Base-by-base conservation (phyloP, 202 grass and related monocot genomes). In the Carex arenaria region DNA sequence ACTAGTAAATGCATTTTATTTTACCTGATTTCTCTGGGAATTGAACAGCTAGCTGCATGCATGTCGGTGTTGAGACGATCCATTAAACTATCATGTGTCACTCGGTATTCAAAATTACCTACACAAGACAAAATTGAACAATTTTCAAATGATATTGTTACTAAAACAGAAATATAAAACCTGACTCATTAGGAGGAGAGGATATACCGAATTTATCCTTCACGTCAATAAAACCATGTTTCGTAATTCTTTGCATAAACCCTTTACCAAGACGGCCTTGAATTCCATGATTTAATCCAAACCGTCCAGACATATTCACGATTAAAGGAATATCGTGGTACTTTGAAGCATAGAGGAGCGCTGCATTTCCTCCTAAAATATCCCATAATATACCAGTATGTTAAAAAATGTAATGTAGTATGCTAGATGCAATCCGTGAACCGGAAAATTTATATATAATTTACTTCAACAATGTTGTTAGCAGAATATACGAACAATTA, bases 291-390 rank as follows among this genome's bases (percentile, higher is more conserved):
- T 93, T 82, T 63, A 98, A 86, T 62, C 87, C 90, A 90, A 98
- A 95, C 19, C 89, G 87, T 0, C 90, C 90, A 87, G 89, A 98
- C 84, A 94, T 86, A 83, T 98, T 98, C 60, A 95, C 83, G 62
- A 98, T 34, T 45, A 57, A 53, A 0, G 84, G 31, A 31, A 90
- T 85, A 83, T 92, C 89, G 70, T 52, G 61, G 61, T 98, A 89
- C 91, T 76, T 88, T 70, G 92, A 98, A 56, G 92, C 95, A 92
- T 93, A 95, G 10, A 98, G 76, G 67, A 98, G 89, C 17, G 86
- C 95, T 56, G 75, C 95, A 91, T 90, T 88, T 83, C 95, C 92
- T 76, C 95, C 90, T 98, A 76, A 12, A 84, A 78, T 56, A 89
- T 76, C 2, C 60, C 28, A 38, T 72, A 19, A 26, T 77, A 77